A percentile compares a stretch with the other conserved stretches of the same genome.
phyloP scores from a whole-genome alignment of 306 rosid genomes.

The Fagus crenata region DNA sequence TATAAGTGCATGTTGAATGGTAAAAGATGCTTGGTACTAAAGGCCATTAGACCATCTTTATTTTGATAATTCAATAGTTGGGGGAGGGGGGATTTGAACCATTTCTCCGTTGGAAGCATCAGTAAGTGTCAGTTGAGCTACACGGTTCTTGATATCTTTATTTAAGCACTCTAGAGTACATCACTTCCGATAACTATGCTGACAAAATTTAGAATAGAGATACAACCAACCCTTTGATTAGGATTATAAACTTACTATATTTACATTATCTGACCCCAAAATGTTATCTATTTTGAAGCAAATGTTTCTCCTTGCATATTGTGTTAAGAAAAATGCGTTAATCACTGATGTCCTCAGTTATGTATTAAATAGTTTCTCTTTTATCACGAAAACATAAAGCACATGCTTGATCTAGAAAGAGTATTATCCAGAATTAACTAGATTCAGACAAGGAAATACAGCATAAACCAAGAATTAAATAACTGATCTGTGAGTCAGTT shows the following conservation, averaged over 20 bases:
- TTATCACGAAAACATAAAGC: background rate
- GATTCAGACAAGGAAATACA: background rate
- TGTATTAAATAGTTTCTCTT: background rate
- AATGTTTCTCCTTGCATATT: background rate
- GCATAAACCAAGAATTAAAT: background rate
- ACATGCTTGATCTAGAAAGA: background rate
- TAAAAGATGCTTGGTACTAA: background rate
- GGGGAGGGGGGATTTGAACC: no score
- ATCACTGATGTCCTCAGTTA: background rate
- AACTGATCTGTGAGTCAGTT: background rate
- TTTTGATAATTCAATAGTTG: no score
- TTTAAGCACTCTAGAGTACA: background rate
- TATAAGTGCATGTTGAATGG: background rate
- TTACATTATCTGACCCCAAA: background rate
- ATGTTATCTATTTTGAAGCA: background rate
- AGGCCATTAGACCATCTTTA: background rate
- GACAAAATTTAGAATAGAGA: background rate
- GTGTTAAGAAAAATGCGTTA: background rate
- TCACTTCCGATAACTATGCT: background rate
- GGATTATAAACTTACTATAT: background rate
- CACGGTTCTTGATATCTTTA: background rate
- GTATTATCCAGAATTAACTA: background rate
- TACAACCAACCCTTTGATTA: background rate
- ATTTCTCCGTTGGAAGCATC: no score
- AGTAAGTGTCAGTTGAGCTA: no score